phyloP scores from a whole-genome alignment of 2,329 filamentous ascomycete species.

The Pseudofabraea citricarpa region DNA sequence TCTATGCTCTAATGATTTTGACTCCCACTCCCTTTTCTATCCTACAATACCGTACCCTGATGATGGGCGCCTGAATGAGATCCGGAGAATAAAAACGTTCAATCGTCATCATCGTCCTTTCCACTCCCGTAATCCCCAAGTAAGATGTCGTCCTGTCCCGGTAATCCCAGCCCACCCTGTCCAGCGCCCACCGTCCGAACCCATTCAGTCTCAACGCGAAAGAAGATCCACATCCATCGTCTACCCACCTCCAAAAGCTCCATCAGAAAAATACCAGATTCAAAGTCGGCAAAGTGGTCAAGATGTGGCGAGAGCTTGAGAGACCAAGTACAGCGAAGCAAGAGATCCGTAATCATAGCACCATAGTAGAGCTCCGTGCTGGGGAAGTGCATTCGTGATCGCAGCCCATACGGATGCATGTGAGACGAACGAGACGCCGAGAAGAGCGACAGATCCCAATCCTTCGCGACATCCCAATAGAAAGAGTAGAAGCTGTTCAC shows the following conservation, averaged over 20 bases:
- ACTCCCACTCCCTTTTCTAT: too few species aligned
- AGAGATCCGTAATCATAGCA: constrained; percentile 72
- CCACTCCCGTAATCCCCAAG: constrained; percentile 68
- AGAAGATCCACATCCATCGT: constrained; percentile 96
- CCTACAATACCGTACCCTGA: too few species aligned
- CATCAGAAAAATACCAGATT: constrained; percentile 83
- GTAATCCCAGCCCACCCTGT: constrained; percentile 43
- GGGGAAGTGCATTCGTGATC: constrained; percentile 69
- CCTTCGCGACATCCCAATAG: constrained; percentile 95
- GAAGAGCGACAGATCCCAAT: constrained; percentile 92
- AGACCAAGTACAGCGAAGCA: constrained; percentile 86
- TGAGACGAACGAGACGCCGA: constrained; percentile 49
- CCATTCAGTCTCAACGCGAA: constrained; percentile 93
- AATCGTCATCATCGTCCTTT: constrained; percentile 50
- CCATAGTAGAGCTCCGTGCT: constrained; percentile 73
- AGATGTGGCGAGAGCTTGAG: constrained; percentile 80
- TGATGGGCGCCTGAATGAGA: too few species aligned
- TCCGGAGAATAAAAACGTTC: too few species aligned
- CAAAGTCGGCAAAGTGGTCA: constrained; percentile 79
- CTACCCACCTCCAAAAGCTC: constrained; percentile 82
- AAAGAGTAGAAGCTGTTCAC: constrained; percentile 93
- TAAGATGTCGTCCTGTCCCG: constrained; percentile 65
- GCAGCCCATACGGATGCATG: constrained; percentile 72
- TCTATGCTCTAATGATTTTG: too few species aligned
- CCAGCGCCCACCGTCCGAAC: constrained; percentile 44